Percentiles rank a stretch among this genome's conserved stretches.
Evolutionary conservation across 2,329 filamentous ascomycete species (phyloP).

Genomic region (Cytospora leucostoma): DNA sequence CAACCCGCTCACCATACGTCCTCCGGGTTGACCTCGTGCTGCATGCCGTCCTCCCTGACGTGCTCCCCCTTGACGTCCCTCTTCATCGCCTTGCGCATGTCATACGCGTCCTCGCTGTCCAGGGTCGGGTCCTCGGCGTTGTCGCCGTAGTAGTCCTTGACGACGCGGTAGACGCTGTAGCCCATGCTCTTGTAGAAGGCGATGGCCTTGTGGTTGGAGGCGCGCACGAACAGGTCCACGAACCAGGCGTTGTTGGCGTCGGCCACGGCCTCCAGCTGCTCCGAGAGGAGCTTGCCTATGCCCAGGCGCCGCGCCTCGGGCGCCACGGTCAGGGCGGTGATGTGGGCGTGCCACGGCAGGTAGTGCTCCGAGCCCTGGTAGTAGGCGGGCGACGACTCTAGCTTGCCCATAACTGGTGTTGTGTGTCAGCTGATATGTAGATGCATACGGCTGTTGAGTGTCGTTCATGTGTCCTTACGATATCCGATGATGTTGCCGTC

Average conservation of each 20-base stretch:
- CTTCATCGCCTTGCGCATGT: conserved; percentile 92
- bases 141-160: conserved; percentile 91
- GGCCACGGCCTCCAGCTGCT: conserved; percentile 78
- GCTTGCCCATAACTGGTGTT: conserved; percentile 90
- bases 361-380: conserved; percentile 80
- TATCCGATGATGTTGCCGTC: conserved; percentile 92
- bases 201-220: conserved; percentile 85
- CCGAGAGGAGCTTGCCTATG: conserved; percentile 80
- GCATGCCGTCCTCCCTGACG: conserved; percentile 78
- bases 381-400: conserved; percentile 80
- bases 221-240: conserved; percentile 89
- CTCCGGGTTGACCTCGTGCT: conserved; percentile 73
- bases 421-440: neutral
- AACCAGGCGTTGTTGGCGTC: conserved; percentile 89
- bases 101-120: conserved; percentile 81
- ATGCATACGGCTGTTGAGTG: neutral
- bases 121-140: conserved; percentile 66
- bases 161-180: conserved; percentile 85
- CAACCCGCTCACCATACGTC: conserved; percentile 72
- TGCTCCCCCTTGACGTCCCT: conserved; percentile 76
- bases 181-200: conserved; percentile 88
- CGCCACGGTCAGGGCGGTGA: conserved; percentile 91
- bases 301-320: conserved; percentile 83
- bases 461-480: conserved; percentile 57
- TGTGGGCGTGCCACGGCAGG: conserved; percentile 99